Base-by-base conservation (phyloP, 306 rosid genomes). In the Prosopis cineraria region DNA sequence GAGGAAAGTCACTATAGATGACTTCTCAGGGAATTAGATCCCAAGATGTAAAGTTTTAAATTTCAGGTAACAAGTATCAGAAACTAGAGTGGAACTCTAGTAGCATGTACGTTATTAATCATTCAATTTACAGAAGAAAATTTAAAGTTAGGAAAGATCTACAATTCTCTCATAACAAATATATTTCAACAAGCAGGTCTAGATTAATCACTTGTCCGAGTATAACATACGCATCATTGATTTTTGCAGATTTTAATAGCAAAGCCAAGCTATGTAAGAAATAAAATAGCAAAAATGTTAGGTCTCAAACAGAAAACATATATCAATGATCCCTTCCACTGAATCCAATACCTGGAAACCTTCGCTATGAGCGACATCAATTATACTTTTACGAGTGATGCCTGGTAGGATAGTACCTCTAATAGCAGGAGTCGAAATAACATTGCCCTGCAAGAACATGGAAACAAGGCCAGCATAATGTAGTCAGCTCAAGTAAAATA, bases 381-480 rank as follows among this genome's bases (percentile, higher is more conserved):
- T 91, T 75, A 93, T 88, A 78, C 99, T 96, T 80, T 93, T 96
- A 72, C 99, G 90, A 65, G 99, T 96, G 76, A 96, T 88, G 72
- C 99, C 99, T 17, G 99, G 99, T 79, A 96, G 85, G 81, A 96
- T 93, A 48, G 99, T 93, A 75, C 99, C 99, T 76, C 89, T 89
- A 64, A 96, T 85, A 72, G 85, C 89, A 27, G 98, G 98, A 76
- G 99, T 96, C 44, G 91, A 88, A 80, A 96, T 91, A 72, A 85
- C 58, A 50, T 90, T 80, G 76, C 86, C 97, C 97, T 93, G 72
- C 50, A 60, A 84, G n/a, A 53, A 84, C 36, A 86, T 67, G 34
- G 40, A 72, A 64, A 77, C 27, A 36, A 72, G 39, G 40, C 22
- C 34, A 75, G 56, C 55, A 52, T 73, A 74, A 48, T 20, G n/a